phyloP scores from a whole-genome alignment of 768 basidiomycete genomes.

The Epithele typhae region DNA sequence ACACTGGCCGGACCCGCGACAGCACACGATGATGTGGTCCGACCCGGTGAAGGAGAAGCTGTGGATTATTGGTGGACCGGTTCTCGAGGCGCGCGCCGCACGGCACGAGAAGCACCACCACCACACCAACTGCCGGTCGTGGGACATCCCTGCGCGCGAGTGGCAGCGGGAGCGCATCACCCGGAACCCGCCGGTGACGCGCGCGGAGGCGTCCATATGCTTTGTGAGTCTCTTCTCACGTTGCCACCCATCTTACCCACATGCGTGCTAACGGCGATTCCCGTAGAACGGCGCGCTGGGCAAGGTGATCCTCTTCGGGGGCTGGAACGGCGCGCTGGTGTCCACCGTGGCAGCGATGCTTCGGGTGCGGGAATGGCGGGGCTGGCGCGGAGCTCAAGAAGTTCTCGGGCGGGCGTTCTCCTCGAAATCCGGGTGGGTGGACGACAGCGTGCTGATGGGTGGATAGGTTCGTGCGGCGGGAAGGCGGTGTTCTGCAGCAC shows the following conservation, averaged over 20 bases:
- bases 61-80: slow-evolving; percentile 9
- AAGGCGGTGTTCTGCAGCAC: slow-evolving; percentile 16
- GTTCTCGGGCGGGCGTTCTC: slow-evolving; percentile 31
- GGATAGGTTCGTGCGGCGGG: slow-evolving; percentile 15
- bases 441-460: no score
- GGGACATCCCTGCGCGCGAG: slow-evolving; percentile 24
- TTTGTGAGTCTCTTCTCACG: slow-evolving; percentile 23
- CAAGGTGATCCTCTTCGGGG: slow-evolving; percentile 31
- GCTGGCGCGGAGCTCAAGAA: slow-evolving; percentile 28
- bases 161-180: slow-evolving; percentile 31
- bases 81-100: slow-evolving; percentile 14
- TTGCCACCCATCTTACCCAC: no score
- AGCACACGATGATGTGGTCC: slow-evolving; percentile 32
- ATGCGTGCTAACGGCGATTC: no score
- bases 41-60: slow-evolving; percentile 25
- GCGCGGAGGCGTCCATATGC: slow-evolving; percentile 30
- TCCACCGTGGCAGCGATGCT: slow-evolving; percentile 36
- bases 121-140: slow-evolving; percentile 35
- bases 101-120: slow-evolving; percentile 13
- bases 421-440: no score
- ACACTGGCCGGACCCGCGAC: slow-evolving; percentile 30
- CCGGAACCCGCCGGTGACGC: slow-evolving; percentile 31
- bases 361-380: slow-evolving; percentile 33
- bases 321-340: slow-evolving; percentile 31
- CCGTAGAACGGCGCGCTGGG: background rate